Conservation (phyloP, 352 stramenopile species). For the Lagenidium giganteum region DNA sequence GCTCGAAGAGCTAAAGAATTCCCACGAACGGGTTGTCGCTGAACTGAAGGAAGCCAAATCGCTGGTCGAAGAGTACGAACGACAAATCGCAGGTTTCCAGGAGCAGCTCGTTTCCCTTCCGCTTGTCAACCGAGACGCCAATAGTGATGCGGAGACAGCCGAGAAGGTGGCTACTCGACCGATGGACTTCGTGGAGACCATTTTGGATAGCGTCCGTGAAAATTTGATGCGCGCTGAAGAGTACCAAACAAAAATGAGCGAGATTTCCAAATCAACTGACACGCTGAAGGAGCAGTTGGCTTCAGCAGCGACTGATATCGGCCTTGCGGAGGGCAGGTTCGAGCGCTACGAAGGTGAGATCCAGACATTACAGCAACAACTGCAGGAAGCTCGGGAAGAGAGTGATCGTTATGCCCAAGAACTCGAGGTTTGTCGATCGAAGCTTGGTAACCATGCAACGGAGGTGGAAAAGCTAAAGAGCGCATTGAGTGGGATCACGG, state of each 20-base stretch:
- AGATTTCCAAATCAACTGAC: slow-evolving; percentile 3
- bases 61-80: no score
- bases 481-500: no score
- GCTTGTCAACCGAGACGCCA: no score
- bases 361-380: slow-evolving; percentile 2
- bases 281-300: slow-evolving; percentile 8
- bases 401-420: slow-evolving; percentile 1
- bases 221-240: background rate
- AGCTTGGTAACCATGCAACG: background rate
- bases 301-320: background rate
- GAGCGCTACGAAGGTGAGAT: slow-evolving; percentile 8
- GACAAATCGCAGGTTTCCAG: no score
- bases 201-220: no score
- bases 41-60: no score
- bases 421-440: background rate
- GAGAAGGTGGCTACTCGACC: no score
- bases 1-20: no score
- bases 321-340: background rate
- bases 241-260: slow-evolving; percentile 7
- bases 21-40: no score
- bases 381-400: slow-evolving; percentile 4
- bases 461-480: slow-evolving; percentile 5
- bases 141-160: no score
- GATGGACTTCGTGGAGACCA: no score
- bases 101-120: no score